Evolutionary conservation across 2,329 filamentous ascomycete genomes (phyloP).

Genomic region (Colletotrichum abscissum): DNA sequence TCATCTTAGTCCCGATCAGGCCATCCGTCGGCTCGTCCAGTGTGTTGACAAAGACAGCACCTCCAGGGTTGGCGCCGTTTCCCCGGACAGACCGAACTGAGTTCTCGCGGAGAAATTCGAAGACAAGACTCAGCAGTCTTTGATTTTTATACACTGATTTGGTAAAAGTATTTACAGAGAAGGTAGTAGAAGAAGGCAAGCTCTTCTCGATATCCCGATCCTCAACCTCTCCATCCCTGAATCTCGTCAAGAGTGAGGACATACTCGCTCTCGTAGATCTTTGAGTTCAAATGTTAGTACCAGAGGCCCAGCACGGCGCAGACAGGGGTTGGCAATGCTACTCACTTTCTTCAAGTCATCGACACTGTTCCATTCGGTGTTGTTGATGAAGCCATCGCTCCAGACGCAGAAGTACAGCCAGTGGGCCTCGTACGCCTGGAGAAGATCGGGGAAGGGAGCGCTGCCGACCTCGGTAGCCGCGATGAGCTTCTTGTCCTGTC

Average conservation of each 20-base stretch:
- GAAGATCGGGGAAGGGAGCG: slow-evolving; percentile 53
- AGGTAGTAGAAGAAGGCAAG: not conserved
- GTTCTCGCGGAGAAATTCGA: too few relatives aligned
- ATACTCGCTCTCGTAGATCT: slow-evolving; percentile 47
- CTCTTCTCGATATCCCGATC: not conserved
- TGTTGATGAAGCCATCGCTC: slow-evolving; percentile 55
- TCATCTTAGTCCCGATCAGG: too few relatives aligned
- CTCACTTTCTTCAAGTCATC: slow-evolving; percentile 50
- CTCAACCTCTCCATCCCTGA: slow-evolving; percentile 43
- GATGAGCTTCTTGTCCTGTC: slow-evolving; percentile 58
- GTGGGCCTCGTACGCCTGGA: slow-evolving; percentile 57
- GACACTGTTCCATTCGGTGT: slow-evolving; percentile 52
- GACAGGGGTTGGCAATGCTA: accelerated
- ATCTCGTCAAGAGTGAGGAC: slow-evolving; percentile 49
- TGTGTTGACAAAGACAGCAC: too few relatives aligned
- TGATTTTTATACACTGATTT: not conserved
- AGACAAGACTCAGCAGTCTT: not conserved
- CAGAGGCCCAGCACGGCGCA: not conserved
- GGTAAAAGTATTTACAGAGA: slow-evolving; percentile 11
- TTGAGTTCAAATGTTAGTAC: not conserved
- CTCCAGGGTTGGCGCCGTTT: too few relatives aligned
- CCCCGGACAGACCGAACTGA: too few relatives aligned
- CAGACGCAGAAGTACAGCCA: slow-evolving; percentile 62
- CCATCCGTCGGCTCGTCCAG: too few relatives aligned
- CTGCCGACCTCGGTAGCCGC: slow-evolving; percentile 59